Evolutionary conservation across 1,284 basidiomycete species (phyloP), one percentile per base, ranked within the genome.

Genomic region (Papiliotrema fonsecae): DNA sequence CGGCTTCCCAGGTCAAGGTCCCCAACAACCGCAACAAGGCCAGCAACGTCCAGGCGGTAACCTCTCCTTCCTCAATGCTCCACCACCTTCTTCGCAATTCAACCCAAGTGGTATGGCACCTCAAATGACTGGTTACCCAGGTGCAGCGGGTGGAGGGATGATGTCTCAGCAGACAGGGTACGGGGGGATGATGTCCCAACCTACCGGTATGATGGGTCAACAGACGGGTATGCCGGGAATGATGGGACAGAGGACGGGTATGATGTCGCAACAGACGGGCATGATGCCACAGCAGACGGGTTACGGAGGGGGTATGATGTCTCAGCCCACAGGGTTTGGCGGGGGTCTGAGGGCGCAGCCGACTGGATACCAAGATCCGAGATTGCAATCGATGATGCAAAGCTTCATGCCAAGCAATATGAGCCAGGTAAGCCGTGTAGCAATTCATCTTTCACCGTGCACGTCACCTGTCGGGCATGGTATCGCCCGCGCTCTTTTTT

Each of bases 351-450:
- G 62, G 32, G 48, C 68, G 30, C 69, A 72, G 51, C 65, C 60
- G 3, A 70, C 69, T 1, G 65, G 69, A 14, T 49, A 65, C 19
- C 77, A 87, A 49, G 88, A 91, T 72, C 89, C 88, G 4, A 78
- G 87, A 30, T 75, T 89, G 52, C 81, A 82, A 70, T 83, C 89
- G 80, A 89, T 94, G 84, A 83, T 84, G 25, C 85, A 77, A 58
- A 84, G 84, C 0, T 92, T 94, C 75, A 85, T 94, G 79, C 88
- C 74, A 14, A 72, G 71, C 36, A 77, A 77, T 56, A 58, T 72
- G 48, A 64, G 61, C 24, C 69, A 64, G 52, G 70, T 69, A 54
- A 61, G 72, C 44, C 3, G 6, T 32, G 10, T 19, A 18, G 11
- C 10, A 13, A 7, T 19, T 13, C 9, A 19, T 13, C 35, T 32